These are phyloP conservation scores for Geosiphon pyriformis DNA, from an alignment of 192 early-diverging fungal genomes.

Conservation along the genomic window DNA sequence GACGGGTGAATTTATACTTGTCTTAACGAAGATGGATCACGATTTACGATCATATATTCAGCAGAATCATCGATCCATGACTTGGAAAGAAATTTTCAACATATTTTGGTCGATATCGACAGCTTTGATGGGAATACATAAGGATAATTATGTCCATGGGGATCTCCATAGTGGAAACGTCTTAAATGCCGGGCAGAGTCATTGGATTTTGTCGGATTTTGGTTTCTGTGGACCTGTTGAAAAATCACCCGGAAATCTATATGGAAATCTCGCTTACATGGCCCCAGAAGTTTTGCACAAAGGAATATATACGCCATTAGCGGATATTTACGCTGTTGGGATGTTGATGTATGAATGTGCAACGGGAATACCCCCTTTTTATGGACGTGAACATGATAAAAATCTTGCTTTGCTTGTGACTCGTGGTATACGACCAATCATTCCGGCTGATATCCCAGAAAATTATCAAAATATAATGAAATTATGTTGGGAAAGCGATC, in stretches of 20 bases:
- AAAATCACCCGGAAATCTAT: not conserved
- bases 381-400: not conserved
- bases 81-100: too few species aligned
- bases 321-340: not conserved
- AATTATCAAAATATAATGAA: not conserved
- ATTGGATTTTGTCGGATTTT: not conserved
- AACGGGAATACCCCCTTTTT: not conserved
- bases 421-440: not conserved
- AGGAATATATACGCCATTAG: not conserved
- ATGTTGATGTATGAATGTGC: not conserved
- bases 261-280: not conserved
- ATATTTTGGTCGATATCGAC: too few species aligned
- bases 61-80: too few species aligned
- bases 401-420: not conserved
- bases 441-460: not conserved
- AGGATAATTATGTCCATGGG: conserved; percentile 34
- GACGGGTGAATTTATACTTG: not conserved
- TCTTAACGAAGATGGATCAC: not conserved
- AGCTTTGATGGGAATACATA: conserved; percentile 32
- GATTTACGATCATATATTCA: too few species aligned
- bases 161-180: conserved; percentile 24
- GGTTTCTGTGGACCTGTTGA: not conserved
- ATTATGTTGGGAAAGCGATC: not conserved
- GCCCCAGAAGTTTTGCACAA: not conserved
- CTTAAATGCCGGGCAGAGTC: not conserved